Base-by-base conservation (phyloP, 805 yeast species). In the Naumovozyma baii region DNA sequence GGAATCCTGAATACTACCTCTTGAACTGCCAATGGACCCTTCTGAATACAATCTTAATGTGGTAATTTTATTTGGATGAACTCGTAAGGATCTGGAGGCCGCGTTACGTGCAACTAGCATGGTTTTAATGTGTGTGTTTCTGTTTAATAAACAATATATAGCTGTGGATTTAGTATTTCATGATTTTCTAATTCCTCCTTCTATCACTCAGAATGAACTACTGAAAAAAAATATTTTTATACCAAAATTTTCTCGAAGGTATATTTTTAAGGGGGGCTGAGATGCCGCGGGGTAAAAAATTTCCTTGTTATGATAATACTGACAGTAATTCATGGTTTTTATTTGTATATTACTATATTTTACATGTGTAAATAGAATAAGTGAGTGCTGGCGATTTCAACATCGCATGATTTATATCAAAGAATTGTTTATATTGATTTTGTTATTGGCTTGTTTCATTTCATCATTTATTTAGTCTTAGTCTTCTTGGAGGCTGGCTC, bases 21-120 rank as follows among this genome's bases (percentile, higher is more conserved):
- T 72, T 45, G 74, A 66, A 36, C 76, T 63, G 46, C 81, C 81
- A 39, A 78, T 68, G 52, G 77, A 68, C 41, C 81, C 81, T 52
- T 72, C 83, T 44, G 74, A 48, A 54, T 61, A 61, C 36, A 48
- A 38, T 52, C 68, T 59, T 10, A 22, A 22, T 22, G 10, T 7
- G 10, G 26, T 22, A 7, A 22, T 7, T 7, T 22, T 22, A 10
- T 22, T 7, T 7, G 9, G 10, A 7, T 22, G 26, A 22, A 7
- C 7, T 22, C 26, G 7, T 22, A 22, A 10, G 26, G 26, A 22
- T 22, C 26, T 22, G 26, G 26, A 7, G 26, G 10, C 7, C 26
- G 26, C 10, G 7, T 7, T 22, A 22, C 26, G 26, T 7, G 26
- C 7, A 10, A 10, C 26, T 10, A 22, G 26, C 26, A 22, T 22